Evolutionary conservation across 2,329 filamentous ascomycete genomes (phyloP).

Genomic region (Hyphodiscus sp.): DNA sequence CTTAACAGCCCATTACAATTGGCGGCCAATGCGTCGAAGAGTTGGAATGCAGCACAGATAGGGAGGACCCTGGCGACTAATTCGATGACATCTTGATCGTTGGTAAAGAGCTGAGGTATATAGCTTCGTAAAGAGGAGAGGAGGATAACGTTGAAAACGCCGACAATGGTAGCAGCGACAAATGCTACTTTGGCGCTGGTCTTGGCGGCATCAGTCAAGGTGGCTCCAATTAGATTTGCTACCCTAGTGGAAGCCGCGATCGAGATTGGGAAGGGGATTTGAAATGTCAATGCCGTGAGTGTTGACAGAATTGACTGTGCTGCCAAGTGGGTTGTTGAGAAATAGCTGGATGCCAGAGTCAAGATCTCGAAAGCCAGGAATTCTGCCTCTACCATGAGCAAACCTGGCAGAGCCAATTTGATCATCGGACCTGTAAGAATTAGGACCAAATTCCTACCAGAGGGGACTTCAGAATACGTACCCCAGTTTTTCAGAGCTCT

Average conservation of each 20-base stretch:
- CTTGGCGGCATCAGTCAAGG: conserved; percentile 72
- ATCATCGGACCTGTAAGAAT: conserved; percentile 60
- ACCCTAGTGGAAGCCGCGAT: conserved; percentile 85
- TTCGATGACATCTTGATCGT: conserved; percentile 61
- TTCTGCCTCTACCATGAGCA: conserved; percentile 92
- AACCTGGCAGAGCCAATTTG: conserved; percentile 76
- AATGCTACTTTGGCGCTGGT: conserved; percentile 72
- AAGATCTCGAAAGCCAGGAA: conserved; percentile 90
- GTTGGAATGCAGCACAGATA: conserved; percentile 79
- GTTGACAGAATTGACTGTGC: conserved; percentile 83
- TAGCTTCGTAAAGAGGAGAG: conserved; percentile 62
- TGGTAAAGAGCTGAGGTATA: conserved; percentile 74
- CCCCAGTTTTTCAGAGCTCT: conserved; percentile 68
- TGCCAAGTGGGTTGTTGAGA: conserved; percentile 73
- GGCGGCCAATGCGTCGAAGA: conserved; percentile 76
- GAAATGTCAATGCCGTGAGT: conserved; percentile 73
- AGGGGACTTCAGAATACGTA: conserved; percentile 9
- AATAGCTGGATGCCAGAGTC: conserved; percentile 73
- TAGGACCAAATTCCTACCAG: conserved; percentile 4
- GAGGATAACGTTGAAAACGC: conserved; percentile 69
- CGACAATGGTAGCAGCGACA: conserved; percentile 60
- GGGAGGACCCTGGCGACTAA: conserved; percentile 67
- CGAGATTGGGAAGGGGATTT: conserved; percentile 85
- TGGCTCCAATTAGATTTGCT: conserved; percentile 87
- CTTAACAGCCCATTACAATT: conserved; percentile 80